Evolutionary conservation across 108 stramenopile genomes (phyloP).

Genomic region (Conticribra weissflogii): DNA sequence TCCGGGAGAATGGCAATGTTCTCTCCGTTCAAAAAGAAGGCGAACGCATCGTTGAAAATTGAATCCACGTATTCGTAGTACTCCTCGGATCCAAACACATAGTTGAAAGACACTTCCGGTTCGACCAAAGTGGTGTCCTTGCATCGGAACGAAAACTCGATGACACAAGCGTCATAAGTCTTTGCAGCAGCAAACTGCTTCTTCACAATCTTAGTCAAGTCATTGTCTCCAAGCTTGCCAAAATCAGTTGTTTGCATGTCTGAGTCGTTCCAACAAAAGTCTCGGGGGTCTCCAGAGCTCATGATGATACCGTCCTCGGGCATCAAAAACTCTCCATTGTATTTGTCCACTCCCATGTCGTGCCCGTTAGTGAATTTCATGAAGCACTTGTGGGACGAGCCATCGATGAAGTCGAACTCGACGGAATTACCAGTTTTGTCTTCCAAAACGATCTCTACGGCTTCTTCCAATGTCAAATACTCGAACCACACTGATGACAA

Average conservation of each 20-base stretch:
- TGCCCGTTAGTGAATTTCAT: not conserved
- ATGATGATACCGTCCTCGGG: conserved; percentile 3
- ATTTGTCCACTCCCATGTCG: not conserved
- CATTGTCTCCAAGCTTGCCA: not conserved
- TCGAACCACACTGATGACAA: not conserved
- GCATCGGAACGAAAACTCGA: conserved; percentile 2
- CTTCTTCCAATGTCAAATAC: not conserved
- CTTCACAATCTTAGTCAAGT: not conserved
- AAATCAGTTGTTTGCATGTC: not conserved
- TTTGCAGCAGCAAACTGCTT: not conserved
- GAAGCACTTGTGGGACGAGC: not conserved
- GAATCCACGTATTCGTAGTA: conserved; percentile 4
- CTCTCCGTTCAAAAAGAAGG: conserved; percentile 15
- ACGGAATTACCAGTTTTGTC: not conserved
- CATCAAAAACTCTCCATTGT: not conserved
- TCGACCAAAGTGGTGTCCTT: not conserved
- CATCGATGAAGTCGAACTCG: not conserved
- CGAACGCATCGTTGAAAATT: conserved; percentile 8
- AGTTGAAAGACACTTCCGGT: not conserved
- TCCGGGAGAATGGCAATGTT: conserved; percentile 12
- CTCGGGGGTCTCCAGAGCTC: not conserved
- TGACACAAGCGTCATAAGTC: not conserved
- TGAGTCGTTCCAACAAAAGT: conserved; percentile 3
- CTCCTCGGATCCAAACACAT: conserved; percentile 14
- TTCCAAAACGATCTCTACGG: not conserved